A percentile compares a stretch with the other conserved stretches of the same genome.
Evolutionary conservation across 1,284 basidiomycete genomes (phyloP).

Genomic region (Mrakiaceae sp.): DNA sequence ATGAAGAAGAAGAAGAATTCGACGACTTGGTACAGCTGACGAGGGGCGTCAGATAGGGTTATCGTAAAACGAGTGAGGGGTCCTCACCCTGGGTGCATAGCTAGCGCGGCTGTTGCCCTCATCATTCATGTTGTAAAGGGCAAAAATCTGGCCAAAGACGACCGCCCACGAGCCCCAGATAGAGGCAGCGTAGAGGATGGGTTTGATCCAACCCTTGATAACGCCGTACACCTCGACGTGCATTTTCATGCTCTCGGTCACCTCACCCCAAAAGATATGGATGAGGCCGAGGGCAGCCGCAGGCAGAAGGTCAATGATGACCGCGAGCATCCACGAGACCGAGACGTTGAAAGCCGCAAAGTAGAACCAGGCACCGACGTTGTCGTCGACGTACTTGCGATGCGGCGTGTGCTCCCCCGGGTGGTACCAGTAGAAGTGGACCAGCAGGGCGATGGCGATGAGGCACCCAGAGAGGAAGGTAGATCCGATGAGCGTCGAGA

Average conservation of each 20-base stretch:
- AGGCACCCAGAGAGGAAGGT: slow-evolving; percentile 50
- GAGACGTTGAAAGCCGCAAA: slow-evolving; percentile 63
- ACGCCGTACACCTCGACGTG: slow-evolving; percentile 40
- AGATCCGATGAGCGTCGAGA: slow-evolving; percentile 59
- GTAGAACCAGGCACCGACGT: slow-evolving; percentile 62
- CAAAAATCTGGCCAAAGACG: slow-evolving; percentile 11
- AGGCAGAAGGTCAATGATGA: slow-evolving; percentile 56
- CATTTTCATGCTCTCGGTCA: slow-evolving; percentile 53
- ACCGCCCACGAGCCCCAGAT: slow-evolving; percentile 16
- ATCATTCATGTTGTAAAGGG: background rate
- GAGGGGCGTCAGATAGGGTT: background rate
- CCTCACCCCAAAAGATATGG: slow-evolving; percentile 55
- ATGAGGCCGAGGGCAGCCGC: slow-evolving; percentile 44
- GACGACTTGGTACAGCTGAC: slow-evolving; percentile 12
- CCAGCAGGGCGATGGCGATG: slow-evolving; percentile 47
- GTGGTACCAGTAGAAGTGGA: slow-evolving; percentile 58
- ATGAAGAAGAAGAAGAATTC: slow-evolving; percentile 14
- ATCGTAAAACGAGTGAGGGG: background rate
- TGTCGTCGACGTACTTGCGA: slow-evolving; percentile 48
- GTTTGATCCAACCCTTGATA: slow-evolving; percentile 9
- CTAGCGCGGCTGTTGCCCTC: background rate
- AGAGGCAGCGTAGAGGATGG: slow-evolving; percentile 15
- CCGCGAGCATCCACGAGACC: slow-evolving; percentile 61
- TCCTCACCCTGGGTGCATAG: slow-evolving; percentile 6
- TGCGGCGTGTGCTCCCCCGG: slow-evolving; percentile 40